These are phyloP conservation scores for Scutellospora calospora DNA, from an alignment of 371 early-diverging fungal species.

Conservation along the genomic window DNA sequence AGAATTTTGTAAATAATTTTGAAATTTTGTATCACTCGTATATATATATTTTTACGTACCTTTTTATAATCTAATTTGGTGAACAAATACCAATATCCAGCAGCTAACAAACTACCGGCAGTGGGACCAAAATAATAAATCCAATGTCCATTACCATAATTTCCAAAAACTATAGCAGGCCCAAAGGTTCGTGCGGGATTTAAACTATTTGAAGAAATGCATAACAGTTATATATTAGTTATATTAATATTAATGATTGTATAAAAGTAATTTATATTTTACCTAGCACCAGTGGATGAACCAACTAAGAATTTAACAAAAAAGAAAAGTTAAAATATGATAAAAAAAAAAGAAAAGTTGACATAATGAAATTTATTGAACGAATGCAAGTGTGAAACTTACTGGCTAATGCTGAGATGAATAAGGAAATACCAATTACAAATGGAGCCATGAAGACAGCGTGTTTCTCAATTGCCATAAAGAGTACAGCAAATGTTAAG, in stretches of 20 bases:
- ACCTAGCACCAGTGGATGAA: constrained; percentile 21
- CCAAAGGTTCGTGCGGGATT: constrained; percentile 33
- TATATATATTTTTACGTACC: no score
- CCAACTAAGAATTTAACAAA: background rate
- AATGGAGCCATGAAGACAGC: background rate
- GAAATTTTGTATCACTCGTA: no score
- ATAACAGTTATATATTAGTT: background rate
- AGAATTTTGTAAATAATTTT: no score
- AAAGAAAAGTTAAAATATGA: background rate
- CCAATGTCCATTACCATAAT: constrained; percentile 20
- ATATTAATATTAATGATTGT: background rate
- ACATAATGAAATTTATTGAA: background rate
- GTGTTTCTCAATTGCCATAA: background rate
- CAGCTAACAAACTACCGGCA: background rate
- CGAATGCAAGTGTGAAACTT: background rate
- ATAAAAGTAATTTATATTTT: background rate
- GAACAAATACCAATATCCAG: background rate
- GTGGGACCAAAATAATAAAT: constrained; percentile 29
- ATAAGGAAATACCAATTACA: constrained; percentile 14
- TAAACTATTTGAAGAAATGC: background rate
- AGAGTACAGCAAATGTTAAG: background rate
- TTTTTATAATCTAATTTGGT: background rate
- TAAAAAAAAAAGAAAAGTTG: no score
- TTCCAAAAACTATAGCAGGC: background rate
- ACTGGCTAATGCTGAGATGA: constrained; percentile 4